Evolutionary conservation across 2,329 filamentous ascomycete genomes (phyloP).

Genomic region (Sporothrix sp.): DNA sequence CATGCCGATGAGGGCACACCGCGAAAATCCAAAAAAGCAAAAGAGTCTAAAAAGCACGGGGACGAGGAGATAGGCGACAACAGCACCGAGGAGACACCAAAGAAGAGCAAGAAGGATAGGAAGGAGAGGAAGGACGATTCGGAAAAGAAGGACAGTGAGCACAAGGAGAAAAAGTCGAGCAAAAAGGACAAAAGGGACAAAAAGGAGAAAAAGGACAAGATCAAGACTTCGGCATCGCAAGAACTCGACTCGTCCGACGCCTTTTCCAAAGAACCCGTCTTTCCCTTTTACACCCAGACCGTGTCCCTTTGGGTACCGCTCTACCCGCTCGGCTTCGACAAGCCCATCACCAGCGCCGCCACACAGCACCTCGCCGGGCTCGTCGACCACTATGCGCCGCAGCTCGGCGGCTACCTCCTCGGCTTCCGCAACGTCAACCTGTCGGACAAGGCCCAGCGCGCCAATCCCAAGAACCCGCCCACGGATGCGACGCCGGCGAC

Average conservation of each 20-base stretch:
- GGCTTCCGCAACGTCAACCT: constrained; percentile 61
- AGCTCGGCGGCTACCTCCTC: constrained; percentile 63
- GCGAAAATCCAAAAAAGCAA: constrained; percentile 15
- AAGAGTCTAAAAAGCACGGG: constrained; percentile 3
- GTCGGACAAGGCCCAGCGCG: constrained; percentile 46
- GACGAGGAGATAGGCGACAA: constrained; percentile 1
- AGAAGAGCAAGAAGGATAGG: constrained; percentile 6
- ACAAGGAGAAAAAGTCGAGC: not conserved
- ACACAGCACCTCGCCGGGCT: constrained; percentile 67
- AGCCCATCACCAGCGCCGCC: constrained; percentile 60
- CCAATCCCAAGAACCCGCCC: constrained; percentile 32
- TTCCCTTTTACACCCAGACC: constrained; percentile 70
- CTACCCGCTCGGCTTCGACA: constrained; percentile 58
- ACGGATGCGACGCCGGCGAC: constrained; percentile 37
- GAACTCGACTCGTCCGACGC: not conserved
- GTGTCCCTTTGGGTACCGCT: constrained; percentile 72
- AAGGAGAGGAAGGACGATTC: constrained; percentile 9
- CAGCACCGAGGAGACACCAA: not conserved
- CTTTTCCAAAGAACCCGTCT: constrained; percentile 23
- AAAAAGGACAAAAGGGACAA: not conserved
- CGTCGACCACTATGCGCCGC: constrained; percentile 65
- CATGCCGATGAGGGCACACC: constrained; percentile 7
- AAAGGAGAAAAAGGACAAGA: not conserved
- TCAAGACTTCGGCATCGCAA: not conserved
- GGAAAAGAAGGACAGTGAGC: constrained; percentile 1